phyloP scores from a whole-genome alignment of 2,329 filamentous ascomycete genomes.

The Gyromitra esculenta region DNA sequence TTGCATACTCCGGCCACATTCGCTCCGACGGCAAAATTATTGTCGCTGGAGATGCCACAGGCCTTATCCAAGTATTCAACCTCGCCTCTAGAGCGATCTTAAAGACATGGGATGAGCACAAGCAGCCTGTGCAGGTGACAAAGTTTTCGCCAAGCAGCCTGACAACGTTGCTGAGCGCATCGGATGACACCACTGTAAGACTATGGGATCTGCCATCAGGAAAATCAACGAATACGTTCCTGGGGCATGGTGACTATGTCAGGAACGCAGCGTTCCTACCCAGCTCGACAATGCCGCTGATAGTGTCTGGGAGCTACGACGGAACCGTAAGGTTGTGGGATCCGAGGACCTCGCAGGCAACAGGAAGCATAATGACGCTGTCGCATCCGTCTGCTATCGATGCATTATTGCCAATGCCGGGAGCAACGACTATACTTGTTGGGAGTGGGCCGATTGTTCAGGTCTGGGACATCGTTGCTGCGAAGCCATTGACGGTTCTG shows the following conservation, averaged over 20 bases:
- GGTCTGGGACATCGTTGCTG: constrained; percentile 91
- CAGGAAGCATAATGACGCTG: constrained; percentile 81
- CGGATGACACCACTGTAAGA: constrained; percentile 90
- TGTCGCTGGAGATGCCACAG: constrained; percentile 89
- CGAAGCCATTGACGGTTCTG: constrained; percentile 84
- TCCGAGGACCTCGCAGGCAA: constrained; percentile 69
- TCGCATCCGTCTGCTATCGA: constrained; percentile 92
- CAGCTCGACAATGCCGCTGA: constrained; percentile 64
- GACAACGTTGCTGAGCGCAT: constrained; percentile 86
- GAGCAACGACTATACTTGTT: constrained; percentile 85
- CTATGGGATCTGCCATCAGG: constrained; percentile 92
- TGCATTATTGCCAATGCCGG: constrained; percentile 83
- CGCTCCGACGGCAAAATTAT: constrained; percentile 87
- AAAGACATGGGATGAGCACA: constrained; percentile 94
- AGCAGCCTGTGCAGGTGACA: constrained; percentile 91
- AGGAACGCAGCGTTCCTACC: constrained; percentile 88
- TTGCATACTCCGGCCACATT: constrained; percentile 88
- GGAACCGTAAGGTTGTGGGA: constrained; percentile 95
- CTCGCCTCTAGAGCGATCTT: constrained; percentile 87
- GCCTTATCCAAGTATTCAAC: constrained; percentile 94
- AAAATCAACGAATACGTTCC: constrained; percentile 77
- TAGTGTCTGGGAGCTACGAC: constrained; percentile 94
- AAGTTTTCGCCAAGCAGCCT: constrained; percentile 90
- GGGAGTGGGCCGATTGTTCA: constrained; percentile 86
- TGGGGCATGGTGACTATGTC: constrained; percentile 92